Evolutionary conservation across 1,139 yeast species (phyloP), one percentile per base, ranked within the genome.

Genomic region (Pneumocystis carinii): DNA sequence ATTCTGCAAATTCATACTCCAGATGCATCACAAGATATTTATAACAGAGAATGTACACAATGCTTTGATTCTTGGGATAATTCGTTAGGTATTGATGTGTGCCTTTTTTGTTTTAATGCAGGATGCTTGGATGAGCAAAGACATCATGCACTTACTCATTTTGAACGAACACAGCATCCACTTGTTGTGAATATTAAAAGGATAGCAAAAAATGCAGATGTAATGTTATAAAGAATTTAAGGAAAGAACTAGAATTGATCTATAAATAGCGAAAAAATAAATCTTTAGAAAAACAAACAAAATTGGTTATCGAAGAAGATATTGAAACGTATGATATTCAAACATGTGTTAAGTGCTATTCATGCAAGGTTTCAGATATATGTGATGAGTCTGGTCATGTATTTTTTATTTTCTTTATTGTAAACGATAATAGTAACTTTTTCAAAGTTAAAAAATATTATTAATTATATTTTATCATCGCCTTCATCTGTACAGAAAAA

Each of bases 11-110:
- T 48, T 48, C 15, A 15, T 24, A 15, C 64, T 12, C 60, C 64
- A 17, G 27, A 36, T 8, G 12, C 37, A n/a, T 5, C 7, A 15
- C 69, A 67, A 61, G 72, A 75, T 8, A 82, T 89, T 24, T 85
- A 82, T 73, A 88, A 87, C 71, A 96, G 88, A 73, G 95, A 88
- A 67, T 88, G 96, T 70, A 84, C 85, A 78, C 87, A 80, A 75
- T 83, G 86, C 62, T 89, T 87, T 71, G 90, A 84, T 67, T 84
- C 87, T 0, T 35, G 70, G 29, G 85, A 83, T 65, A 83, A 84
- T 62, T 73, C 73, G 0, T 68, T 73, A 12, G 95, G 96, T 0
- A 71, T 89, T 27, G 94, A 86, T 71, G 83, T 88, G 32, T 89
- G 95, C 68, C 76, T 89, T 64, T 70, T 74, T 12, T 83, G 94